Conservation (phyloP, 257 asterid genomes). For the Oldenlandia corymbosa region DNA sequence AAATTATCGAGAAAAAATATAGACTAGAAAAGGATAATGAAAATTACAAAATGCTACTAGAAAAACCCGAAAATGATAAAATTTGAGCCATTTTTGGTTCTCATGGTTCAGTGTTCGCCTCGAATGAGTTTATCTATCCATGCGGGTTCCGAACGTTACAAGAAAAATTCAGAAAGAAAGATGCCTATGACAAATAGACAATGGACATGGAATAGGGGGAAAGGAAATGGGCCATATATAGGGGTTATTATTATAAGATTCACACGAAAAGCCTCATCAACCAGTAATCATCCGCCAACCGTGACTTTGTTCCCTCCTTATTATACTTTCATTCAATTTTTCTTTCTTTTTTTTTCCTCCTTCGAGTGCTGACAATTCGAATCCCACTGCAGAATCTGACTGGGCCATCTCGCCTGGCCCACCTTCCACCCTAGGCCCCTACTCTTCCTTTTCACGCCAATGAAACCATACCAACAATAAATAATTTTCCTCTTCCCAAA, state of each 20-base stretch:
- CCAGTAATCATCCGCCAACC: slow-evolving; percentile 2
- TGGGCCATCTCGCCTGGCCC: slow-evolving; percentile 9
- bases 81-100: too few relatives aligned
- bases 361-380: slow-evolving; percentile 23
- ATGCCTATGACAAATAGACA: too few relatives aligned
- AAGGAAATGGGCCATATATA: slow-evolving; percentile 2
- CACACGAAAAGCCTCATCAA: slow-evolving; percentile 13
- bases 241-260: neutral
- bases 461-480: neutral
- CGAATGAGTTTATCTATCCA: too few relatives aligned
- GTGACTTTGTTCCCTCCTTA: neutral
- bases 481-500: neutral
- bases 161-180: too few relatives aligned
- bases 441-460: neutral
- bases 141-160: too few relatives aligned
- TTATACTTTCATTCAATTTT: neutral
- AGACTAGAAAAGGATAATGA: too few relatives aligned
- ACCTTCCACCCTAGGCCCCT: neutral
- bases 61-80: too few relatives aligned
- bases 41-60: too few relatives aligned
- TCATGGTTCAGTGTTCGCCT: too few relatives aligned
- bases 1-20: too few relatives aligned
- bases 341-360: neutral
- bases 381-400: slow-evolving; percentile 26
- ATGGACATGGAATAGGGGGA: too few relatives aligned